Percentiles rank a stretch among this genome's conserved stretches.
These are phyloP conservation scores for Saccharomycopsis sp. DNA, from an alignment of 805 yeast species.

Conservation along the genomic window DNA sequence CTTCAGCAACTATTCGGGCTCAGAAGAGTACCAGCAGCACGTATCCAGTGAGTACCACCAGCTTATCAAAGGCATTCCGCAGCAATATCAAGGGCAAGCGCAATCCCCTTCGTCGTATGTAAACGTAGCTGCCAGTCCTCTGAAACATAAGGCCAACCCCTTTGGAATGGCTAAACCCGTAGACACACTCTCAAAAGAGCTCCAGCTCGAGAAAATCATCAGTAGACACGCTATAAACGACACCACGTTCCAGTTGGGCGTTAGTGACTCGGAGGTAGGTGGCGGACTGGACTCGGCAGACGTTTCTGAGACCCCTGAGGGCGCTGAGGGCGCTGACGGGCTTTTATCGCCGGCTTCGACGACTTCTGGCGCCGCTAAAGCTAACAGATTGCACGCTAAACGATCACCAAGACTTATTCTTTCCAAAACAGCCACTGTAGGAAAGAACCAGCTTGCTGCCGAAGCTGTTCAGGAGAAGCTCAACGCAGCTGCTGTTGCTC, in stretches of 20 bases:
- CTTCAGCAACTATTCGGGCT: slow-evolving; percentile 9
- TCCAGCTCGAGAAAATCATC: slow-evolving; percentile 30
- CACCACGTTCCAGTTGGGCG: slow-evolving; percentile 19
- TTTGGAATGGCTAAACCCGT: slow-evolving; percentile 46
- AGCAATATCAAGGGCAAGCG: not conserved
- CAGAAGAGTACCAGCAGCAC: slow-evolving; percentile 4
- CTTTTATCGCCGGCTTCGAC: not conserved
- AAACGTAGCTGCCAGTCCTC: not conserved
- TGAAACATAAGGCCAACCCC: slow-evolving; percentile 33
- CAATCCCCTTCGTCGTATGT: too few species aligned
- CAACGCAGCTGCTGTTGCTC: slow-evolving; percentile 5
- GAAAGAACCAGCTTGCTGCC: not conserved
- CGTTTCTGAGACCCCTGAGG: not conserved
- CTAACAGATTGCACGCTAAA: not conserved
- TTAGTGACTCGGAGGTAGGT: not conserved
- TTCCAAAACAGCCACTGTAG: slow-evolving; percentile 1
- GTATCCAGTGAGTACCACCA: not conserved
- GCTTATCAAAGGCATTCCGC: not conserved
- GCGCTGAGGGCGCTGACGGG: not conserved
- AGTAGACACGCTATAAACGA: slow-evolving; percentile 16
- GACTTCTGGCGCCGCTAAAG: not conserved
- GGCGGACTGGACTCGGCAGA: not conserved
- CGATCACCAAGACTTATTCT: slow-evolving; percentile 4
- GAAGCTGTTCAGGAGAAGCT: not conserved
- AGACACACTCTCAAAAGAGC: slow-evolving; percentile 35